phyloP scores from a whole-genome alignment of 306 rosid genomes.

The Gynostemma pentaphyllum region DNA sequence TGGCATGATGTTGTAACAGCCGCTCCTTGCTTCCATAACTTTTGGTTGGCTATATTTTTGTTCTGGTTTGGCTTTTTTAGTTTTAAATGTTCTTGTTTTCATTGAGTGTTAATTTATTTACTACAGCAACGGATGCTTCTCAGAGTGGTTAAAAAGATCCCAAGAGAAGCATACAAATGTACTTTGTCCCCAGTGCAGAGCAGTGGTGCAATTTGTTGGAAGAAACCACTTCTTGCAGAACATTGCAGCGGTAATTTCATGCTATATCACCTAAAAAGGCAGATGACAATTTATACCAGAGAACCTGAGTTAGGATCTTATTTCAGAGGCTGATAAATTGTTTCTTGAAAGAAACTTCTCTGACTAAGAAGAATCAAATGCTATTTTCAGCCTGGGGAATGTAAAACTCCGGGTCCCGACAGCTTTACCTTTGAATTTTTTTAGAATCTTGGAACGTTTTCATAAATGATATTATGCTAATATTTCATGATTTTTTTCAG shows the following conservation, averaged over 20 bases:
- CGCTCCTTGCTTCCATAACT: slow-evolving; percentile 91
- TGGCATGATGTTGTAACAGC: slow-evolving; percentile 90
- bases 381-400: too few species aligned
- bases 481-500: too few species aligned
- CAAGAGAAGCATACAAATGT: slow-evolving; percentile 50
- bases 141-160: slow-evolving; percentile 81
- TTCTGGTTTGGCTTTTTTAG: slow-evolving; percentile 10
- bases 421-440: too few species aligned
- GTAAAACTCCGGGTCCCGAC: too few species aligned
- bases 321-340: too few species aligned
- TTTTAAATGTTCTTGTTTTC: slow-evolving; percentile 5
- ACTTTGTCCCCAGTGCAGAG: slow-evolving; percentile 94
- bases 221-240: slow-evolving; percentile 71
- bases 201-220: slow-evolving; percentile 75
- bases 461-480: too few species aligned
- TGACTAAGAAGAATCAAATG: too few species aligned
- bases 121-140: slow-evolving; percentile 92
- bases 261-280: slow-evolving; percentile 10
- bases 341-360: too few species aligned
- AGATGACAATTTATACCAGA: neutral
- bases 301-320: too few species aligned
- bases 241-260: slow-evolving; percentile 41
- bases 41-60: slow-evolving; percentile 44
- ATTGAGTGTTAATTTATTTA: slow-evolving; percentile 14
- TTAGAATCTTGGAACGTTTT: too few species aligned